Percentiles rank a stretch among this genome's conserved stretches.
Evolutionary conservation across 2,329 filamentous ascomycete species (phyloP).

Genomic region (Ilyonectria robusta): DNA sequence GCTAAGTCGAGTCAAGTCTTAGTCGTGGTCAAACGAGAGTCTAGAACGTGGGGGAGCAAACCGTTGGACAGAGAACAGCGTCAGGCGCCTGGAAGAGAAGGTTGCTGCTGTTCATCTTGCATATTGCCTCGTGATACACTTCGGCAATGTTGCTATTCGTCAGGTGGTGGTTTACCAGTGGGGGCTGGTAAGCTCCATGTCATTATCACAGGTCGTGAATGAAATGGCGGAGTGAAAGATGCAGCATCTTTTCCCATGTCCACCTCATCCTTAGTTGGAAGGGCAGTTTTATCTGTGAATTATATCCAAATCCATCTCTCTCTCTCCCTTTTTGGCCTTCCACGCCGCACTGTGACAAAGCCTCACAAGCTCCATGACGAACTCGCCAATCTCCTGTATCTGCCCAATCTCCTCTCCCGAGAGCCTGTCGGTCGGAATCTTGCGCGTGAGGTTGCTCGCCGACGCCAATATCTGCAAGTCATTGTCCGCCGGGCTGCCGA

Average conservation of each 20-base stretch:
- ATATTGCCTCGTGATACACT: too few relatives aligned
- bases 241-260: background rate
- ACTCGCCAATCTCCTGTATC: constrained; percentile 39
- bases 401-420: constrained; percentile 40
- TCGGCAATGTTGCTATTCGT: too few relatives aligned
- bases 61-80: too few relatives aligned
- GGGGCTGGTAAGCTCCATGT: too few relatives aligned
- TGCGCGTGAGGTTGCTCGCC: constrained; percentile 37
- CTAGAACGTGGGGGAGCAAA: too few relatives aligned
- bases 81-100: too few relatives aligned
- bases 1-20: too few relatives aligned
- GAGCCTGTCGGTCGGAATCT: constrained; percentile 32
- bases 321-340: constrained; percentile 37
- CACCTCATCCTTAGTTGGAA: background rate
- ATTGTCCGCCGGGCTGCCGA: constrained; percentile 31
- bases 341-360: constrained; percentile 39
- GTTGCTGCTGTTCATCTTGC: too few relatives aligned
- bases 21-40: too few relatives aligned
- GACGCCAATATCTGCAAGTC: constrained; percentile 38
- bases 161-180: too few relatives aligned
- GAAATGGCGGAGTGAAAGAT: too few relatives aligned
- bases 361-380: constrained; percentile 39
- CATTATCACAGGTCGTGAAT: too few relatives aligned
- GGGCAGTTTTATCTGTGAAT: constrained; percentile 25
- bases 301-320: constrained; percentile 38